phyloP scores from a whole-genome alignment of 257 asterid species.

The Solanum etuberosum region DNA sequence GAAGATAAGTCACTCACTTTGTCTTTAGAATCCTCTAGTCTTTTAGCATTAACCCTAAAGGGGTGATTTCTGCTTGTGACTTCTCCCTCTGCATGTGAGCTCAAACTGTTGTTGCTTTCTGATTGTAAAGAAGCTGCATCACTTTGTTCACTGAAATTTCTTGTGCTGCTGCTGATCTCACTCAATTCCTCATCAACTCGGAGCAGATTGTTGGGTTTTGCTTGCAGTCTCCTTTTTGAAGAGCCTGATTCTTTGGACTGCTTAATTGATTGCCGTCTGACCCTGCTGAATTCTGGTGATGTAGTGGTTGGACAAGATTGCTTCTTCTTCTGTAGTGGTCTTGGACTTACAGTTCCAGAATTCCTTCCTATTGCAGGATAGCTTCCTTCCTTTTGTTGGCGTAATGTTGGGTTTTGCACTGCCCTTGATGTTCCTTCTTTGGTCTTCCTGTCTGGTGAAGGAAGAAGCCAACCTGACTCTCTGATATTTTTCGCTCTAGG shows the following conservation, averaged over 20 bases:
- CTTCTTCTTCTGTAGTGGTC: conserved; percentile 32
- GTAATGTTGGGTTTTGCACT: conserved; percentile 15
- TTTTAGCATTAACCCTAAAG: conserved; percentile 19
- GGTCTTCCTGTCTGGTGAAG: conserved; percentile 20
- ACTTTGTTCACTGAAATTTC: conserved; percentile 45
- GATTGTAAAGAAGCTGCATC: conserved; percentile 65
- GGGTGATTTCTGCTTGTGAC: conserved; percentile 31
- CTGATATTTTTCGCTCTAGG: conserved; percentile 27
- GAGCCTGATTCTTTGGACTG: conserved; percentile 22
- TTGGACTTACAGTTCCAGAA: conserved; percentile 43
- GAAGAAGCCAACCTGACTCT: conserved; percentile 9
- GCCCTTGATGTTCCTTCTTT: conserved; percentile 10
- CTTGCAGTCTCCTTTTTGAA: conserved; percentile 23
- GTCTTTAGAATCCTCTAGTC: conserved; percentile 22
- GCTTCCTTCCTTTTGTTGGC: conserved; percentile 4
- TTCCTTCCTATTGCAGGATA: conserved; percentile 24
- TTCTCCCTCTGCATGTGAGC: conserved; percentile 57
- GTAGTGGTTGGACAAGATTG: conserved; percentile 24
- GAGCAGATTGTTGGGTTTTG: conserved; percentile 26
- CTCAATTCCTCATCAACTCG: conserved; percentile 33
- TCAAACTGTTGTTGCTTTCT: conserved; percentile 57
- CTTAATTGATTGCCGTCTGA: conserved; percentile 23
- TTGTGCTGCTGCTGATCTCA: conserved; percentile 34
- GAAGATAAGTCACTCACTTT: conserved; percentile 13
- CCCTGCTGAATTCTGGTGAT: conserved; percentile 25